Conservation (phyloP, 306 rosid genomes). For the Luffa aegyptiaca region DNA sequence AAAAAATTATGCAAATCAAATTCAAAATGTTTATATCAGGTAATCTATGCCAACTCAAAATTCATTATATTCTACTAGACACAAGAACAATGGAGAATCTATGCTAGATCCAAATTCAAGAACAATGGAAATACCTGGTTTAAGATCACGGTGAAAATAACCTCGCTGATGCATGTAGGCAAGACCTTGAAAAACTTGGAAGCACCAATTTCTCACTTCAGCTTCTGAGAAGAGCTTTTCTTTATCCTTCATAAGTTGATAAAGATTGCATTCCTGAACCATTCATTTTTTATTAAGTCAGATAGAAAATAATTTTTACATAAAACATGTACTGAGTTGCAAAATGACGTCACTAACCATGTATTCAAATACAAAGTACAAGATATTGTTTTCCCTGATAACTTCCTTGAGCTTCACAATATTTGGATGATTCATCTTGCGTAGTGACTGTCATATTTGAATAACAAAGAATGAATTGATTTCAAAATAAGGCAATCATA, state of each 20-base stretch:
- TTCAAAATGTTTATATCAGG: background rate
- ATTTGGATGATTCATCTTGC: slow-evolving; percentile 85
- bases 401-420: slow-evolving; percentile 96
- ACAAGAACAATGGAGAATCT: background rate
- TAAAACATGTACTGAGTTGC: background rate
- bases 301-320: background rate
- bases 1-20: background rate
- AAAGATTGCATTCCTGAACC: slow-evolving; percentile 73
- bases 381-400: slow-evolving; percentile 73
- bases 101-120: too few relatives aligned
- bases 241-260: slow-evolving; percentile 91
- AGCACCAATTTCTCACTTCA: slow-evolving; percentile 88
- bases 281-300: background rate
- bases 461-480: background rate
- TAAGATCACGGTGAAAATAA: slow-evolving; percentile 96
- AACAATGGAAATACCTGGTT: slow-evolving; percentile 59
- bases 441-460: slow-evolving; percentile 49
- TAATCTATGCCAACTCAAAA: background rate
- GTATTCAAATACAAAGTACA: slow-evolving; percentile 90
- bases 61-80: background rate
- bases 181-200: slow-evolving; percentile 97
- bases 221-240: slow-evolving; percentile 69
- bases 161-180: slow-evolving; percentile 98
- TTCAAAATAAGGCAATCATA: background rate
- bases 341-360: slow-evolving; percentile 46